A percentile compares a stretch with the other conserved stretches of the same genome.
Evolutionary conservation across 192 early-diverging fungal genomes (phyloP).

Genomic region (Chytriomyces sp.): DNA sequence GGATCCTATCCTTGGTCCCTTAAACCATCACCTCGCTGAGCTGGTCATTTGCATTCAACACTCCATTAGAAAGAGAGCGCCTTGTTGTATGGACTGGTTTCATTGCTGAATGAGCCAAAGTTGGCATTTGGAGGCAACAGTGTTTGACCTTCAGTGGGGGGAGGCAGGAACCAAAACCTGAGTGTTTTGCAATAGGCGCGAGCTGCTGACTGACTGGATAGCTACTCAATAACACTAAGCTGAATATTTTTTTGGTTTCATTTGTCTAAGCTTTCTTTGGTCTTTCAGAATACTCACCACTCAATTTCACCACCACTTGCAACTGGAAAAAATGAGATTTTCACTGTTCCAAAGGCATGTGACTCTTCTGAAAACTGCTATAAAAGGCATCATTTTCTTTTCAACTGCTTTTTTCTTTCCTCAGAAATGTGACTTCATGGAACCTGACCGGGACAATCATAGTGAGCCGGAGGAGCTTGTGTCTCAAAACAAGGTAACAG

Average conservation of each 20-base stretch:
- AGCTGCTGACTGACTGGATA: constrained; percentile 1
- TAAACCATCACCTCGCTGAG: no score
- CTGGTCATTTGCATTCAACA: no score
- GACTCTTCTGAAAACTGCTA: not conserved
- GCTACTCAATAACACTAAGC: not conserved
- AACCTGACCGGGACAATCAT: no score
- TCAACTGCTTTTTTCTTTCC: not conserved
- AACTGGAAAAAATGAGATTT: constrained; percentile 1
- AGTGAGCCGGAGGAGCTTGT: no score
- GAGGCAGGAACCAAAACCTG: not conserved
- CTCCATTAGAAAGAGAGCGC: no score
- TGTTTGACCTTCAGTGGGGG: no score
- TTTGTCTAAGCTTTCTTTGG: not conserved
- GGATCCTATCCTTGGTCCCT: no score
- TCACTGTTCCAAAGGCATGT: not conserved
- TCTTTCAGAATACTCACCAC: not conserved
- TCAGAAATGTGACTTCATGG: not conserved
- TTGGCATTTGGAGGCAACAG: no score
- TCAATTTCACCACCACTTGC: not conserved
- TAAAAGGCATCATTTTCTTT: constrained; percentile 4
- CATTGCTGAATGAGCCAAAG: no score
- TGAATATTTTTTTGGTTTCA: not conserved
- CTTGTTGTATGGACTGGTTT: no score
- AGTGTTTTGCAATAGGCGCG: constrained; percentile 1
- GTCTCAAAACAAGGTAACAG: no score